phyloP scores from a whole-genome alignment of 768 basidiomycete species.

The Lactarius sanguifluus region DNA sequence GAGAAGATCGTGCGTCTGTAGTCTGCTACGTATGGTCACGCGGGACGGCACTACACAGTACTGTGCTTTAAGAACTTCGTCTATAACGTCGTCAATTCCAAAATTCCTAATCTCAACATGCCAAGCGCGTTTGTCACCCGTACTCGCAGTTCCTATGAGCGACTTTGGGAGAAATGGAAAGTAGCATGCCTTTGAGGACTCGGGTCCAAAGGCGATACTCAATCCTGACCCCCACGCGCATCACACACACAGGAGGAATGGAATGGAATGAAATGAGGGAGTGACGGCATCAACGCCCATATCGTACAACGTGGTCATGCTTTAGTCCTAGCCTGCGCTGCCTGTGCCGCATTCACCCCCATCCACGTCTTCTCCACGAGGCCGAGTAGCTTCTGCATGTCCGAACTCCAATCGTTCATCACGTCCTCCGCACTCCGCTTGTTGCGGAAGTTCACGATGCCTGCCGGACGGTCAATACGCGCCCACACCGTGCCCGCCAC shows the following conservation, averaged over 20 bases:
- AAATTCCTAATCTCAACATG: too few relatives aligned
- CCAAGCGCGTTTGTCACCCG: too few relatives aligned
- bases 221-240: not conserved
- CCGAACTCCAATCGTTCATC: constrained; percentile 98
- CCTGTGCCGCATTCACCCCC: constrained; percentile 89
- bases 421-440: constrained; percentile 86
- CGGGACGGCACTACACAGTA: too few relatives aligned
- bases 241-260: not conserved
- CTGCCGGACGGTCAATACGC: constrained; percentile 87
- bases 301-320: constrained; percentile 34
- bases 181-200: not conserved
- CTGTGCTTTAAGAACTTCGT: too few relatives aligned
- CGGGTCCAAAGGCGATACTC: not conserved
- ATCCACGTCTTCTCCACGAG: constrained; percentile 99
- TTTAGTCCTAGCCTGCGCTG: constrained; percentile 68
- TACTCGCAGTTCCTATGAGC: not conserved
- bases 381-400: constrained; percentile 89
- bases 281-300: not conserved
- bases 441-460: constrained; percentile 83
- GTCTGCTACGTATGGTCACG: too few relatives aligned
- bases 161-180: not conserved
- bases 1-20: too few relatives aligned
- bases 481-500: constrained; percentile 93
- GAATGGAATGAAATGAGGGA: not conserved
- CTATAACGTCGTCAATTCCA: too few relatives aligned